phyloP scores from a whole-genome alignment of 1,139 yeast species.

The Hyphopichia fennica region DNA sequence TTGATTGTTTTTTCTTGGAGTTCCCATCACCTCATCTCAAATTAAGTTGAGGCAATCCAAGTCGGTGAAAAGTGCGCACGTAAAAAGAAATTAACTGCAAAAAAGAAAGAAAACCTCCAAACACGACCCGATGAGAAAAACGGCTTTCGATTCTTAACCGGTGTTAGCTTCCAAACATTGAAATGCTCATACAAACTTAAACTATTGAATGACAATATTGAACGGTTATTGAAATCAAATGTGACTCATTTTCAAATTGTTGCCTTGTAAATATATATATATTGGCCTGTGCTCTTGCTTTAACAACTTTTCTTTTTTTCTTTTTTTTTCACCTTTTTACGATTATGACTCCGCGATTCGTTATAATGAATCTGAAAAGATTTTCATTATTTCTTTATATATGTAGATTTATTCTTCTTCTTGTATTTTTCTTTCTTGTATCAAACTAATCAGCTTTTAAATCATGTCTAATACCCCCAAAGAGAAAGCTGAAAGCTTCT shows the following conservation, averaged over 20 bases:
- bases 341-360: not conserved
- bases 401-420: not conserved
- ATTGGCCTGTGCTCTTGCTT: not conserved
- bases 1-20: no score
- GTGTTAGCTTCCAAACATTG: not conserved
- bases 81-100: not conserved
- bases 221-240: not conserved
- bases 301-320: not conserved
- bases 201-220: not conserved
- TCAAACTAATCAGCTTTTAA: not conserved
- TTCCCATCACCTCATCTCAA: not conserved
- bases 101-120: no score
- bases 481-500: constrained; percentile 5
- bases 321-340: not conserved
- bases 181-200: not conserved
- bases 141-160: not conserved
- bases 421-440: not conserved
- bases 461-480: not conserved
- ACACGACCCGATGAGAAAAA: not conserved
- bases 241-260: not conserved
- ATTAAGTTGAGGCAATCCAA: not conserved
- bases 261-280: constrained; percentile 2
- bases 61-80: not conserved
- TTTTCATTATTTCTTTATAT: not conserved
- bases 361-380: not conserved